Conservation (phyloP, 345 rosid genomes). For the Melaleuca quinquenervia region DNA sequence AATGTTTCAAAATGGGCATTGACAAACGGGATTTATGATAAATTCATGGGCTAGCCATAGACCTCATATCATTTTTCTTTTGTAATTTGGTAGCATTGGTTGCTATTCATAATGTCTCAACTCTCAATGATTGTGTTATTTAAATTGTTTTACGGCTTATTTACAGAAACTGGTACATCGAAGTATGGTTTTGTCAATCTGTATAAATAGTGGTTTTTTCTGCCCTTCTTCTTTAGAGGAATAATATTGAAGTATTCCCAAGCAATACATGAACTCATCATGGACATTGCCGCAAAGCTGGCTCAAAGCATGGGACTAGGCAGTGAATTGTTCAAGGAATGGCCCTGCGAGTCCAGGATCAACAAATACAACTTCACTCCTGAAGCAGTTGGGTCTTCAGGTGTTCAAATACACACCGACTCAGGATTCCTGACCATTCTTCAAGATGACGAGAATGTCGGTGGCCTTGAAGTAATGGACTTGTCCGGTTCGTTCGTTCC, state of each 20-base stretch:
- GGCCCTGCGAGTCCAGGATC: conserved; percentile 84
- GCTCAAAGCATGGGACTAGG: conserved; percentile 45
- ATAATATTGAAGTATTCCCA: conserved; percentile 40
- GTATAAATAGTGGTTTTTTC: background rate
- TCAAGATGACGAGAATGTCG: conserved; percentile 81
- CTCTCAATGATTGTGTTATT: background rate
- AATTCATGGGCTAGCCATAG: background rate
- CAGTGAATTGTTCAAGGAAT: conserved; percentile 27
- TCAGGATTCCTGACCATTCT: conserved; percentile 76
- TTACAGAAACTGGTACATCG: background rate
- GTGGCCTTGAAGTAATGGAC: conserved; percentile 79
- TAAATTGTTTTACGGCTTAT: background rate
- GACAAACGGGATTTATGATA: background rate
- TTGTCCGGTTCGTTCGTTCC: conserved; percentile 35
- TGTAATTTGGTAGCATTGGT: background rate
- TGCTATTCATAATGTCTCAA: background rate
- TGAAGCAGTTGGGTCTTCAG: conserved; percentile 48
- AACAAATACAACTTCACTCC: conserved; percentile 78
- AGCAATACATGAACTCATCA: conserved; percentile 41
- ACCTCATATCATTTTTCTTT: background rate
- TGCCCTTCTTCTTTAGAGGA: conserved; percentile 30
- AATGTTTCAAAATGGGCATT: background rate
- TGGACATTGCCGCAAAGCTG: conserved; percentile 36
- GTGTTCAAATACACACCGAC: conserved; percentile 86
- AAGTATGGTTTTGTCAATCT: background rate